A percentile compares a stretch with the other conserved stretches of the same genome.
Conservation (phyloP, 192 early-diverging fungal genomes). For the Gamsiella multidivaricata region DNA sequence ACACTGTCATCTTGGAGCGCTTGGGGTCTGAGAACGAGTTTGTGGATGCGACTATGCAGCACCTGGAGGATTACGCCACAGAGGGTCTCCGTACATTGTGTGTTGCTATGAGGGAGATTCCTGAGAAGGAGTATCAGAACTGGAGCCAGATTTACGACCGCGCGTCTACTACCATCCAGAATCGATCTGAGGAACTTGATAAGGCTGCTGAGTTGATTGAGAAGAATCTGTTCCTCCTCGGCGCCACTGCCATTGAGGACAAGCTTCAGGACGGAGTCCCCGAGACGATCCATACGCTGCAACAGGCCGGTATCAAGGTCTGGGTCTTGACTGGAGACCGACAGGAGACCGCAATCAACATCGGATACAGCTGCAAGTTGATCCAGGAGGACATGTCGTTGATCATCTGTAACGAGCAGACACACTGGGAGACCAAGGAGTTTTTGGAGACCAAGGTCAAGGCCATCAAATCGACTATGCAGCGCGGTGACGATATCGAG, state of each 20-base stretch:
- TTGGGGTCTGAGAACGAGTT: conserved; percentile 78
- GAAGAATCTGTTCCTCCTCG: conserved; percentile 89
- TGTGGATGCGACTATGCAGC: conserved; percentile 74
- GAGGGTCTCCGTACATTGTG: conserved; percentile 97
- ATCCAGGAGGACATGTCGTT: conserved; percentile 96
- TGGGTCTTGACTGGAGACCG: conserved; percentile 99
- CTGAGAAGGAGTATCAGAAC: conserved; percentile 85
- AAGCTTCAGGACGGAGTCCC: conserved; percentile 98
- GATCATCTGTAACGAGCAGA: conserved; percentile 92
- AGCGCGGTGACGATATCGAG: conserved; percentile 61
- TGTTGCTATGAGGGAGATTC: conserved; percentile 93
- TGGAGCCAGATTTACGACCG: conserved; percentile 89
- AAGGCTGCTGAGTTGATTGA: conserved; percentile 97
- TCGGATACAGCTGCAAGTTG: conserved; percentile 96
- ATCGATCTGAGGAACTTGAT: conserved; percentile 88
- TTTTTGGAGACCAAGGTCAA: conserved; percentile 90
- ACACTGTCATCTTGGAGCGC: conserved; percentile 96
- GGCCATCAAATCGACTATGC: conserved; percentile 71
- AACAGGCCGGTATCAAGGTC: conserved; percentile 94
- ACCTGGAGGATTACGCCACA: conserved; percentile 95
- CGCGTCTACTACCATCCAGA: conserved; percentile 89
- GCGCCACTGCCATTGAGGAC: conserved; percentile 99
- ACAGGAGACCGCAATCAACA: conserved; percentile 99
- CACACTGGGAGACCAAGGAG: conserved; percentile 91
- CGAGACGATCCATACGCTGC: conserved; percentile 95